Conservation (phyloP, 1,139 yeast species). For the Saccharomyces hybrid region DNA sequence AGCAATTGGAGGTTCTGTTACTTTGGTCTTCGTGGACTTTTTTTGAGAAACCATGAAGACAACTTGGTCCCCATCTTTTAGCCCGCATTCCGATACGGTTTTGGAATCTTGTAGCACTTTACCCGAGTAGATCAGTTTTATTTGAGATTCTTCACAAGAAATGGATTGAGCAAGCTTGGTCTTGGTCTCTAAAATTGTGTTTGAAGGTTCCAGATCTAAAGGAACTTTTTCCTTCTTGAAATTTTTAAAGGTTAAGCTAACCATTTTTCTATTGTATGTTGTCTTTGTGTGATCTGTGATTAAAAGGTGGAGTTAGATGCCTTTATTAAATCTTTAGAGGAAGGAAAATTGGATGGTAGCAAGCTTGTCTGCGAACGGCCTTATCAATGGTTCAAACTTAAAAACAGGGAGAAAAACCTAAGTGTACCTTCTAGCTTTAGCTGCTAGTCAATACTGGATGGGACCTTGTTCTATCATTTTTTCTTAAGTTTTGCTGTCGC, state of each 20-base stretch:
- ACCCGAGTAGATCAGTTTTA: slow-evolving; percentile 84
- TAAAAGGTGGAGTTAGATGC: background rate
- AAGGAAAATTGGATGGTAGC: background rate
- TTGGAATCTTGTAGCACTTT: slow-evolving; percentile 84
- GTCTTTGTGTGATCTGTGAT: background rate
- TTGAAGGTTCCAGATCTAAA: slow-evolving; percentile 64
- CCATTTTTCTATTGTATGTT: slow-evolving; percentile 26
- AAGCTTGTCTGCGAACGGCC: background rate
- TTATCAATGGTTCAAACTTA: background rate
- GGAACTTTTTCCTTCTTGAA: slow-evolving; percentile 86
- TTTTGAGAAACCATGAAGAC: slow-evolving; percentile 74
- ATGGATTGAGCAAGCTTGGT: slow-evolving; percentile 63
- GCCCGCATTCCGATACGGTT: slow-evolving; percentile 60
- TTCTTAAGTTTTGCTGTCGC: background rate
- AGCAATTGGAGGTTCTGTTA: slow-evolving; percentile 22
- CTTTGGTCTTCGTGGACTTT: slow-evolving; percentile 21
- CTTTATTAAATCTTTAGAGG: background rate
- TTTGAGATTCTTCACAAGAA: slow-evolving; percentile 63
- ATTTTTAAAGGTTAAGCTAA: slow-evolving; percentile 84
- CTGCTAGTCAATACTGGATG: background rate
- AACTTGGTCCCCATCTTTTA: slow-evolving; percentile 85
- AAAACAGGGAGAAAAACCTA: background rate
- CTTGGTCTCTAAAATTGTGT: slow-evolving; percentile 65
- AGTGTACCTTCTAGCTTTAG: background rate
- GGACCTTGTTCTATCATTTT: background rate